Conservation (phyloP, 805 yeast genomes). For the Sugiyamaella smithiae region DNA sequence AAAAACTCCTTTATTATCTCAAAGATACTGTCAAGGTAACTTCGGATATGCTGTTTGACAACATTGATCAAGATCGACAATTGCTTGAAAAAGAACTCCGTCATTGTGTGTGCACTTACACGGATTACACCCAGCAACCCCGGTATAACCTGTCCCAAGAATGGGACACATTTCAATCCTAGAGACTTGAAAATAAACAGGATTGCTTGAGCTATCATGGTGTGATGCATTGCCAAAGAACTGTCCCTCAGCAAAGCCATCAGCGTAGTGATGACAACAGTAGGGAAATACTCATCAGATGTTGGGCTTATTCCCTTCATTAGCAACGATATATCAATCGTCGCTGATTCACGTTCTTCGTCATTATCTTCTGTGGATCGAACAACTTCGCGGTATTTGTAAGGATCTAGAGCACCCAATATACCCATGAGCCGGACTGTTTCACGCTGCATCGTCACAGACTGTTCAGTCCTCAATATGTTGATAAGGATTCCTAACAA, state of each 20-base stretch:
- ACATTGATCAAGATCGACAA: constrained; percentile 72
- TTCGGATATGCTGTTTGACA: constrained; percentile 87
- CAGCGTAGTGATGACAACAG: constrained; percentile 84
- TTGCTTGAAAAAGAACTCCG: constrained; percentile 88
- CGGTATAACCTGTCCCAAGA: constrained; percentile 81
- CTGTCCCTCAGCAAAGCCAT: constrained; percentile 82
- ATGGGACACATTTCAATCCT: constrained; percentile 87
- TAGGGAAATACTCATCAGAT: constrained; percentile 86
- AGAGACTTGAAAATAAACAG: constrained; percentile 86
- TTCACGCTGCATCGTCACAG: constrained; percentile 74
- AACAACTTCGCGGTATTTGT: constrained; percentile 89
- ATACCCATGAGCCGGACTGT: constrained; percentile 88
- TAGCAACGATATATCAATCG: constrained; percentile 82
- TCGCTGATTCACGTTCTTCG: constrained; percentile 85
- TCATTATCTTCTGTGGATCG: constrained; percentile 46
- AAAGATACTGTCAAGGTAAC: constrained; percentile 73
- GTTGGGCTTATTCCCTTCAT: constrained; percentile 96
- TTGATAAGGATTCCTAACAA: constrained; percentile 76
- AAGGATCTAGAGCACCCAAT: constrained; percentile 95
- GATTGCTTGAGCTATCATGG: constrained; percentile 90
- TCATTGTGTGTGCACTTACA: constrained; percentile 62
- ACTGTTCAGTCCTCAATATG: constrained; percentile 76
- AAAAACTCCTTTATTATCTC: constrained; percentile 74
- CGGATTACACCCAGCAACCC: constrained; percentile 84
- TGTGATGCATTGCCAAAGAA: constrained; percentile 81